Conservation (phyloP, 306 rosid species). For the Parietaria judaica region DNA sequence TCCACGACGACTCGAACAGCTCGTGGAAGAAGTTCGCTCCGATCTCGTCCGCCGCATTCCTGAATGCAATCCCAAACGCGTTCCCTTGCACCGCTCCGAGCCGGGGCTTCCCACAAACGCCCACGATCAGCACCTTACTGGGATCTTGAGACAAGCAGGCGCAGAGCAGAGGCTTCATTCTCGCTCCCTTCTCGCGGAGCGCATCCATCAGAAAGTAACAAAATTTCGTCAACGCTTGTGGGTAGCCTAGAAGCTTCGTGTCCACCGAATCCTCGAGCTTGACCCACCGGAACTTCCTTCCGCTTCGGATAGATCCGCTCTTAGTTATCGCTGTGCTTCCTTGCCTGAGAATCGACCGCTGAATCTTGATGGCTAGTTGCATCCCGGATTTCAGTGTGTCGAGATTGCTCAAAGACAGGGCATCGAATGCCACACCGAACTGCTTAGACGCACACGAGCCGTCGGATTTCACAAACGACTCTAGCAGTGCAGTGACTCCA, state of each 20-base stretch:
- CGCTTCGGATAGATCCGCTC: constrained; percentile 76
- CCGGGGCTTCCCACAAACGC: constrained; percentile 93
- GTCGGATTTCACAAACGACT: constrained; percentile 64
- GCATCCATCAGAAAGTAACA: constrained; percentile 97
- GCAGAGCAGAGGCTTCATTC: constrained; percentile 91
- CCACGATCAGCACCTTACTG: constrained; percentile 63
- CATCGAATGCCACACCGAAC: constrained; percentile 79
- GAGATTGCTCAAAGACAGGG: constrained; percentile 63
- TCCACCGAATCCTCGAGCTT: constrained; percentile 76
- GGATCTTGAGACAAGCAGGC: constrained; percentile 89
- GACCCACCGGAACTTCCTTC: constrained; percentile 89
- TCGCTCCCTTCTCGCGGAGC: constrained; percentile 80
- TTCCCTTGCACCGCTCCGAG: constrained; percentile 85
- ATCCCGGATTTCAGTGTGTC: constrained; percentile 73
- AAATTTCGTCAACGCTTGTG: constrained; percentile 87
- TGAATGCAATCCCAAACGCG: constrained; percentile 76
- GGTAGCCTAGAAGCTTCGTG: constrained; percentile 66
- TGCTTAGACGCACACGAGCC: constrained; percentile 80
- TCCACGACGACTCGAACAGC: constrained; percentile 94
- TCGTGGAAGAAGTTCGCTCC: constrained; percentile 76
- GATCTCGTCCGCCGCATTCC: constrained; percentile 72
- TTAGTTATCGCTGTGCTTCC: constrained; percentile 79
- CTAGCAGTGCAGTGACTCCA: constrained; percentile 91
- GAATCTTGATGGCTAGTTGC: constrained; percentile 83
- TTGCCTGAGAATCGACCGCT: constrained; percentile 82